Base-by-base conservation (phyloP, 2,329 filamentous ascomycete species). In the Lachnellula arida region DNA sequence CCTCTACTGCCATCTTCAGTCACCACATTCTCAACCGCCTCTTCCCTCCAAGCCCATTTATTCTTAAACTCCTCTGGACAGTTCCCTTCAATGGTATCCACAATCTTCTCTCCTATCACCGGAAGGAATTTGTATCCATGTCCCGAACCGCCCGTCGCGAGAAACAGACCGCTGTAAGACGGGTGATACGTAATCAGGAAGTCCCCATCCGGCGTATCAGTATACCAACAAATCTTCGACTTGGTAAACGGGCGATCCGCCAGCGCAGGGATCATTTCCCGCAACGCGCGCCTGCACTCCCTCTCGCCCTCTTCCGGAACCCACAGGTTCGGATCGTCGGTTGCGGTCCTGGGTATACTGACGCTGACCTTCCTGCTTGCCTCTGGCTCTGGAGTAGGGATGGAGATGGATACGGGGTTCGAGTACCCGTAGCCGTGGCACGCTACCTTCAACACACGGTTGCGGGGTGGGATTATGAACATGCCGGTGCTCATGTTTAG, bases 391-490 rank as follows among this genome's bases (percentile, higher is more conserved):
- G 19, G 19, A 2, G 19, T 1, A 0, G 58, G 58, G 17, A 11
- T 3, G 14, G 40, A 11, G 11, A 70, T 65, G 0, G 42, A 17
- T 4, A 65, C 64, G 0, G 73, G 75, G 57, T 78, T 78, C 4
- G 73, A 69, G 63, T 81, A 85, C 1, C 84, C 84, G 58, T 78
- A 84, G 0, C 77, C 81, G 65, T 87, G 83, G 1, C 82, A 74
- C 0, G 82, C 83, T 39, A 86, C 72, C 65, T 86, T 87, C 40
- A 86, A 74, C 9, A 81, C 57, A 2, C 59, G 49, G 59, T 80
- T 74, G 2, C 73, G 72, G 0, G 89, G 88, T 4, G 88, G 87
- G 60, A 92, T 88, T 68, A 89, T 78, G 76, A 91, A 93, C 57
- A 88, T 78, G 8, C 88, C 88, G 2, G 79, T 83, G 49, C 78